Conservation (phyloP, 2,329 filamentous ascomycete species). For the Hypoxylon sp. region DNA sequence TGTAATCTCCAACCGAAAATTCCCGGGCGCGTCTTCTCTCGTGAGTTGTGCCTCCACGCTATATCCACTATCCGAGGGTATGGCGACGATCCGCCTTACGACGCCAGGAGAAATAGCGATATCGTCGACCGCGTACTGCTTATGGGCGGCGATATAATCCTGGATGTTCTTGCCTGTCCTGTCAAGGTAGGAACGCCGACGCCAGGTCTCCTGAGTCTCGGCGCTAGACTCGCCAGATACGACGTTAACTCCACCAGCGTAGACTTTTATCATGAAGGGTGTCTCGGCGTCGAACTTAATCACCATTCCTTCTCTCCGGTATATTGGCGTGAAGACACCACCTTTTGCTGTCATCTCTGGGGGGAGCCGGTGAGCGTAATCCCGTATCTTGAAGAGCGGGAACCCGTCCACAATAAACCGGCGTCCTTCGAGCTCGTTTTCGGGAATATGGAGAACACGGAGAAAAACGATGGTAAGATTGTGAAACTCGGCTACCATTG, state of each 20-base stretch:
- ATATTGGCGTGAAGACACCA: constrained; percentile 64
- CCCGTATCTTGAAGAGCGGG: constrained; percentile 56
- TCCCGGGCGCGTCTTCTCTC: constrained; percentile 58
- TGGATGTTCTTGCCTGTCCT: constrained; percentile 41
- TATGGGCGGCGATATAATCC: constrained; percentile 57
- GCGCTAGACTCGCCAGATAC: constrained; percentile 56
- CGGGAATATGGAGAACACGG: constrained; percentile 62
- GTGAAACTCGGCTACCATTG: neutral
- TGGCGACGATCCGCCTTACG: constrained; percentile 65
- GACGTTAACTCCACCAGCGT: constrained; percentile 59
- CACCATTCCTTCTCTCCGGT: constrained; percentile 61
- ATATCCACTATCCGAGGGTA: constrained; percentile 60
- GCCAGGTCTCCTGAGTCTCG: constrained; percentile 45
- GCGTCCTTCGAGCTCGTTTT: constrained; percentile 55
- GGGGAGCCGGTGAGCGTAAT: constrained; percentile 55
- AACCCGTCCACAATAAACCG: constrained; percentile 59
- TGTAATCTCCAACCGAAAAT: constrained; percentile 63
- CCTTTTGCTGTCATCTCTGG: constrained; percentile 57
- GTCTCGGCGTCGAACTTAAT: constrained; percentile 51
- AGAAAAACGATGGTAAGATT: constrained; percentile 56
- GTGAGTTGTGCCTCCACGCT: constrained; percentile 64
- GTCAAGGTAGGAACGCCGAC: constrained; percentile 27
- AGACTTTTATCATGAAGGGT: constrained; percentile 59
- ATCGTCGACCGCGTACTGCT: constrained; percentile 60
- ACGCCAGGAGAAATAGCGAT: constrained; percentile 55